Base-by-base conservation (phyloP, 2,329 filamentous ascomycete genomes). In the Xylariaceae sp. region DNA sequence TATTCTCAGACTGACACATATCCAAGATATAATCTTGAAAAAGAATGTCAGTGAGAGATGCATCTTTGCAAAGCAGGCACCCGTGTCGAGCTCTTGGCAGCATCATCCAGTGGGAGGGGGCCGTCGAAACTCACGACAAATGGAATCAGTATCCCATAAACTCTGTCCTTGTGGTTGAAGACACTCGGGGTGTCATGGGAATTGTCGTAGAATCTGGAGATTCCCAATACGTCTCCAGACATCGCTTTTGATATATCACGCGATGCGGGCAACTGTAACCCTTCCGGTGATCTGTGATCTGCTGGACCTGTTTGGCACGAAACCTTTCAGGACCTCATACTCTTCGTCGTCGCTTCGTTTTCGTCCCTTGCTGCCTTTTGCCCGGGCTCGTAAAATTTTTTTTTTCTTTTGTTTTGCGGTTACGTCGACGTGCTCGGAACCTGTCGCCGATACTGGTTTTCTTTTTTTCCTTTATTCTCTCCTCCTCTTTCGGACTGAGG, bases 1-100 rank as follows among this genome's bases (percentile, higher is more conserved):
- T 53, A 70, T 37, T 46, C 67, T 60, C 35, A 69, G 47, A 30
- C 35, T 34, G 4, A 68, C 66, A 46, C 66, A 68, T 27, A 63
- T 50, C 55, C 60, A 65, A 6, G 67, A 68, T 9, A 68, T 44
- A 8, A 62, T 30, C 67, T 69, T 11, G 11, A 34, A 27, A 30
- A 48, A 37, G 12, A 12, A 43, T 30, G 30, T 43, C 9, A 47
- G 37, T 51, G 9, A 41, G 26, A 49, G 40, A 35, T 31, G 5
- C 30, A 19, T 19, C 19, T 19, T 19, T 19, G 19, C 19, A 19
- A 19, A 19, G 19, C 19, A 19, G 19, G 19, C 19, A 19, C 19
- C 1, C 19, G 19, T 19, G 19, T 19, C 19, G 19, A 19, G 19
- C 19, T 19, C 19, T 19, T 19, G 19, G 19, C 19, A 19, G 19